Evolutionary conservation across 306 rosid species (phyloP).

Genomic region (Vigna hirtella): DNA sequence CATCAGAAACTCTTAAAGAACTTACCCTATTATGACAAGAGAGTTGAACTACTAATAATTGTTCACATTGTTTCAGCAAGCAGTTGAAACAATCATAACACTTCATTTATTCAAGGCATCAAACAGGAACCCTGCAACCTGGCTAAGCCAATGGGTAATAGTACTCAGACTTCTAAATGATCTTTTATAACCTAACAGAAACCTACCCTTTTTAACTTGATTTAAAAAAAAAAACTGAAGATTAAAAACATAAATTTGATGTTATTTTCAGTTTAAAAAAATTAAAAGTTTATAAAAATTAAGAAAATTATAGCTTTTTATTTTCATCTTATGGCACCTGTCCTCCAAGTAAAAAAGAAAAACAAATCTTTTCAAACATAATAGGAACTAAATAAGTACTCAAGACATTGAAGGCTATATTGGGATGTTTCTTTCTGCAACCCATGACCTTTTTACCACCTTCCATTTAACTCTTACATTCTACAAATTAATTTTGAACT

Average conservation of each 20-base stretch:
- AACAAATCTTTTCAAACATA: background rate
- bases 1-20: background rate
- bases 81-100: constrained; percentile 10
- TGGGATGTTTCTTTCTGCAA: too few relatives aligned
- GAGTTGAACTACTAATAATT: constrained; percentile 25
- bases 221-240: background rate
- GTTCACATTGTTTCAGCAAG: constrained; percentile 21
- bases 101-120: constrained; percentile 26
- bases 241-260: background rate
- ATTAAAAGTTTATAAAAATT: too few relatives aligned
- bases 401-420: too few relatives aligned
- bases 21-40: constrained; percentile 3
- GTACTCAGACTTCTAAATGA: background rate
- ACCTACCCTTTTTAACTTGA: background rate
- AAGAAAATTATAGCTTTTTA: too few relatives aligned
- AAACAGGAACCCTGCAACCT: constrained; percentile 19
- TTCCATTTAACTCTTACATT: too few relatives aligned
- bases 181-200: background rate
- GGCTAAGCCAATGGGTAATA: background rate
- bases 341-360: too few relatives aligned
- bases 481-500: too few relatives aligned
- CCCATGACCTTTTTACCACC: too few relatives aligned
- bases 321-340: too few relatives aligned
- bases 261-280: background rate
- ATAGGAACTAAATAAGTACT: too few relatives aligned